Evolutionary conservation across 805 yeast species (phyloP).

Genomic region (Candida saitoana): DNA sequence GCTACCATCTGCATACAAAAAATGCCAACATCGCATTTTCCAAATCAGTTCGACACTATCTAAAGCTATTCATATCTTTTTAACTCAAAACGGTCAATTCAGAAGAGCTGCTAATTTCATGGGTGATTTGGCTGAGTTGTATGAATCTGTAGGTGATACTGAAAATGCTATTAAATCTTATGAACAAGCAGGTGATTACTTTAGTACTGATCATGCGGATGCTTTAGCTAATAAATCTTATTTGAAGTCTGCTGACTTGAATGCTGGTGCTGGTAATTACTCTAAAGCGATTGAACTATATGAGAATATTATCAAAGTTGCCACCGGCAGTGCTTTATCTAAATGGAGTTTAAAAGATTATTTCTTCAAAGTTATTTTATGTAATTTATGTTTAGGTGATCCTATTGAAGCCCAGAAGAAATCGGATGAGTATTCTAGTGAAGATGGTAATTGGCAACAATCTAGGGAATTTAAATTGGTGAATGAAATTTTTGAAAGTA

Average conservation of each 20-base stretch:
- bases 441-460: constrained; percentile 73
- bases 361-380: constrained; percentile 76
- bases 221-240: constrained; percentile 86
- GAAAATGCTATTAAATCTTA: constrained; percentile 70
- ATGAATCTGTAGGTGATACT: constrained; percentile 67
- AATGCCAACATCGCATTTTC: no score
- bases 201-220: constrained; percentile 85
- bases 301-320: constrained; percentile 72
- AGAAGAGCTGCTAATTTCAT: constrained; percentile 94
- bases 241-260: constrained; percentile 84
- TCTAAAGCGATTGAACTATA: constrained; percentile 70
- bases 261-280: constrained; percentile 67
- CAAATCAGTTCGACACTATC: no score
- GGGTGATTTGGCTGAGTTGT: constrained; percentile 82
- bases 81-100: constrained; percentile 85
- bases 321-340: constrained; percentile 68
- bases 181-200: constrained; percentile 96
- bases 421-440: constrained; percentile 54
- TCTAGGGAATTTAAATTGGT: constrained; percentile 75
- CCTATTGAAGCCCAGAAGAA: constrained; percentile 79
- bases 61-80: constrained; percentile 74
- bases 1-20: no score
- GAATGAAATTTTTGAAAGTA: constrained; percentile 64
- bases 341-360: constrained; percentile 94
- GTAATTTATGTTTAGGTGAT: constrained; percentile 82